Percentiles rank a stretch among this genome's conserved stretches.
These are phyloP conservation scores for Leccinum longicurvipes DNA, from an alignment of 768 basidiomycete species.

Conservation along the genomic window DNA sequence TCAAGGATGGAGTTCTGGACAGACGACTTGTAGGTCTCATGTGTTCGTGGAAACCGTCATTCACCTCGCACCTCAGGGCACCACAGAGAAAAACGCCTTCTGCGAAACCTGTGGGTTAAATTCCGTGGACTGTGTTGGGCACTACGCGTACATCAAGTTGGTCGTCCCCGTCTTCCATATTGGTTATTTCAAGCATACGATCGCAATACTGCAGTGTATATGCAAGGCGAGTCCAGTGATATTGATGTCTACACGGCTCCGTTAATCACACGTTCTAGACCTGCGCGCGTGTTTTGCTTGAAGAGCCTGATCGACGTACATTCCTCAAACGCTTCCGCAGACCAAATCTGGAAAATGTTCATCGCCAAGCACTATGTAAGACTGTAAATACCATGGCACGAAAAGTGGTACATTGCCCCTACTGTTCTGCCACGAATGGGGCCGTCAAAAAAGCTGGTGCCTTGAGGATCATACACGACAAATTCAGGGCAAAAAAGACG, in stretches of 20 bases:
- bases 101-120: constrained; percentile 95
- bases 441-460: constrained; percentile 95
- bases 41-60: neutral
- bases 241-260: neutral
- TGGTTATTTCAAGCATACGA: constrained; percentile 96
- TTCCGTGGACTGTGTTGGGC: constrained; percentile 93
- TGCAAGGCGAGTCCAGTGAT: constrained; percentile 68
- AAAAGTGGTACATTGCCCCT: constrained; percentile 88
- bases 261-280: constrained; percentile 45
- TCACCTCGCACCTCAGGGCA: constrained; percentile 57
- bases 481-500: constrained; percentile 92
- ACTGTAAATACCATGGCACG: constrained; percentile 82
- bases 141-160: constrained; percentile 98
- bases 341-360: constrained; percentile 88
- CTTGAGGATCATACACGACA: constrained; percentile 96
- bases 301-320: constrained; percentile 78
- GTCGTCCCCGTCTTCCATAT: constrained; percentile 97
- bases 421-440: constrained; percentile 92
- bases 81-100: constrained; percentile 86
- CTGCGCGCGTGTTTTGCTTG: constrained; percentile 88
- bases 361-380: constrained; percentile 78
- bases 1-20: constrained; percentile 91
- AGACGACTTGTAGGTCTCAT: constrained; percentile 67
- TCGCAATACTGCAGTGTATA: constrained; percentile 89
- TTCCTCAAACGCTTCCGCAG: constrained; percentile 90